These are phyloP conservation scores for Teratosphaeria gauchensis DNA, from an alignment of 2,329 filamentous ascomycete genomes.

Conservation along the genomic window DNA sequence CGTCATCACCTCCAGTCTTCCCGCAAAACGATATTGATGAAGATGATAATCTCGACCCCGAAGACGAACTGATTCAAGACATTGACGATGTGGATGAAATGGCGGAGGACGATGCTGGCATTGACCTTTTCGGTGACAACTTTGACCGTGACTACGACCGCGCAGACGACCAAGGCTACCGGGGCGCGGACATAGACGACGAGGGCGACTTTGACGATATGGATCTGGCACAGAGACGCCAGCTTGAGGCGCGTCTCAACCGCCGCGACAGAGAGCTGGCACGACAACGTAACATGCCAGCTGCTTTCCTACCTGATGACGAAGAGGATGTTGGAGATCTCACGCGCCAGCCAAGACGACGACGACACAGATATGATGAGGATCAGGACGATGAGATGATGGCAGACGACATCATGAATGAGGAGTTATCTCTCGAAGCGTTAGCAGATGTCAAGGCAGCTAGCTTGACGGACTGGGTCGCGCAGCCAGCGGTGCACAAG, in stretches of 20 bases:
- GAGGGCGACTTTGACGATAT: conserved; percentile 65
- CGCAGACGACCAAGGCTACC: conserved; percentile 51
- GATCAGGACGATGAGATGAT: conserved; percentile 82
- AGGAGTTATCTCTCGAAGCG: conserved; percentile 85
- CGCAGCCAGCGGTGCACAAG: conserved; percentile 77
- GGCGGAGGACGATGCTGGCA: conserved; percentile 60
- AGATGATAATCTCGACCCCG: conserved; percentile 62
- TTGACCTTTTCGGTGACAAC: conserved; percentile 61
- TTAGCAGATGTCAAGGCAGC: conserved; percentile 87
- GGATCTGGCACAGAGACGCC: conserved; percentile 55
- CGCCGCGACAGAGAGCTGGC: conserved; percentile 64
- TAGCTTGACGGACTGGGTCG: conserved; percentile 91
- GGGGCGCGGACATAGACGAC: conserved; percentile 64
- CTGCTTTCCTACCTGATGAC: conserved; percentile 67
- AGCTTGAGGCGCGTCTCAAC: conserved; percentile 63
- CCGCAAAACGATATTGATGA: conserved; percentile 52
- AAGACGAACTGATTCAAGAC: conserved; percentile 55
- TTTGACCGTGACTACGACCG: conserved; percentile 54
- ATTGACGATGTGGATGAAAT: conserved; percentile 60
- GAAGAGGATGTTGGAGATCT: conserved; percentile 75
- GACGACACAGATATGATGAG: conserved; percentile 87
- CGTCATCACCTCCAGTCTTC: conserved; percentile 56
- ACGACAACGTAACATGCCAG: conserved; percentile 56
- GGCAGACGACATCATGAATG: conserved; percentile 88
- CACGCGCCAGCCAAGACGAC: conserved; percentile 72